phyloP scores from a whole-genome alignment of 768 basidiomycete genomes.

The Imleria badia region DNA sequence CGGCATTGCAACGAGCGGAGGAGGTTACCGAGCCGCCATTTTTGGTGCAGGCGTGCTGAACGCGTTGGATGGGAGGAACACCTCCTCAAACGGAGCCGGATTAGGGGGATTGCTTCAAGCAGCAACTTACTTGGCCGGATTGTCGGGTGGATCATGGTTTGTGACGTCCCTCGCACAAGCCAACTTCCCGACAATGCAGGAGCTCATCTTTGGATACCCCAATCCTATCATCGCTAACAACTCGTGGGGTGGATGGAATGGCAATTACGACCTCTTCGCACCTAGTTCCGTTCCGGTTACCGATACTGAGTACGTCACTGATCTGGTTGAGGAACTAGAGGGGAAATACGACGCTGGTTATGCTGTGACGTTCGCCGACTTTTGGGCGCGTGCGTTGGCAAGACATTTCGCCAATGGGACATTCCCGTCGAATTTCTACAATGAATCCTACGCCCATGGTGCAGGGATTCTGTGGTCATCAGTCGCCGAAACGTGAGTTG shows the following conservation, averaged over 20 bases:
- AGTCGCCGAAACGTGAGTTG: constrained; percentile 32
- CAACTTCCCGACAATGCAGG: constrained; percentile 39
- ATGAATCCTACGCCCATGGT: constrained; percentile 32
- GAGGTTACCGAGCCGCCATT: constrained; percentile 54
- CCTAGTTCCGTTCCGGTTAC: constrained; percentile 21
- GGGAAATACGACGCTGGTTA: constrained; percentile 33
- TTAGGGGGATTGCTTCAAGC: constrained; percentile 52
- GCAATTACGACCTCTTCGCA: constrained; percentile 14
- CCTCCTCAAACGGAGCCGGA: constrained; percentile 39
- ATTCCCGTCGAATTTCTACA: constrained; percentile 28
- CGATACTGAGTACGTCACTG: constrained; percentile 15
- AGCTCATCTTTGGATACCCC: constrained; percentile 35
- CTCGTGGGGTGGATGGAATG: constrained; percentile 35
- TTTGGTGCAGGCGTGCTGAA: constrained; percentile 51
- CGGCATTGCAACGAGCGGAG: constrained; percentile 54
- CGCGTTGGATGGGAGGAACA: constrained; percentile 48
- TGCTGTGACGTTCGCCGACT: constrained; percentile 29
- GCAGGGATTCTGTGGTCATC: constrained; percentile 36
- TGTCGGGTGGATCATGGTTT: constrained; percentile 45
- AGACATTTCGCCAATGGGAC: constrained; percentile 42
- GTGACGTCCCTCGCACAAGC: constrained; percentile 40
- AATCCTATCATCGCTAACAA: constrained; percentile 12
- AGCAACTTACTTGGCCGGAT: constrained; percentile 50
- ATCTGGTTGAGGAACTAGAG: constrained; percentile 24
- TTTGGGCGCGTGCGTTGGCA: constrained; percentile 25